These are phyloP conservation scores for Fusarium buxicola DNA, from an alignment of 2,329 filamentous ascomycete species.

Conservation along the genomic window DNA sequence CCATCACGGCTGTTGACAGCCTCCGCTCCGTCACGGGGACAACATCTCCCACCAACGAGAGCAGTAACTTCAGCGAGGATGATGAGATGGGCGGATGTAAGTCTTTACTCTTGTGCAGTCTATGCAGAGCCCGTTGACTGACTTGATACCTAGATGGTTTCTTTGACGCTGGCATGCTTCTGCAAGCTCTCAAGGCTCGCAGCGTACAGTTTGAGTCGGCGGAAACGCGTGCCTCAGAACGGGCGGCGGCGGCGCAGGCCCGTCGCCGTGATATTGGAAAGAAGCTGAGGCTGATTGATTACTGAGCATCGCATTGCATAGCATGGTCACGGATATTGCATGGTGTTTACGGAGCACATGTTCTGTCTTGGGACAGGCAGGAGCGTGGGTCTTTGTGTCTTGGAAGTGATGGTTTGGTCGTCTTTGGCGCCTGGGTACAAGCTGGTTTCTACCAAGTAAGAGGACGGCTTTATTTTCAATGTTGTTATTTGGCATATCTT, in stretches of 20 bases:
- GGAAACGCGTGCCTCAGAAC: slow-evolving; percentile 67
- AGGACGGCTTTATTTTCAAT: slow-evolving; percentile 1
- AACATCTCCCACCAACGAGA: slow-evolving; percentile 75
- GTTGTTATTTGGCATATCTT: neutral
- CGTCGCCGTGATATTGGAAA: slow-evolving; percentile 77
- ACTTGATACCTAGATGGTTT: slow-evolving; percentile 79
- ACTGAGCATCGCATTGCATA: slow-evolving; percentile 56
- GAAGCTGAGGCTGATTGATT: slow-evolving; percentile 77
- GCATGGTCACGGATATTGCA: slow-evolving; percentile 25
- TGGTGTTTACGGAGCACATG: slow-evolving; percentile 33
- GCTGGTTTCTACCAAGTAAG: neutral
- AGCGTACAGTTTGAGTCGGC: slow-evolving; percentile 64
- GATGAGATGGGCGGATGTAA: slow-evolving; percentile 94
- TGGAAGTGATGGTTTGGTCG: slow-evolving; percentile 1
- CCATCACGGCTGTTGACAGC: slow-evolving; percentile 71
- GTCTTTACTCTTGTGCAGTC: slow-evolving; percentile 52
- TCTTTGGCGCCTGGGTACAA: slow-evolving; percentile 1
- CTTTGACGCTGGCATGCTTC: slow-evolving; percentile 95
- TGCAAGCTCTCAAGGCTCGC: slow-evolving; percentile 85
- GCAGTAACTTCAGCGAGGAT: slow-evolving; percentile 79
- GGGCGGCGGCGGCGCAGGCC: slow-evolving; percentile 69
- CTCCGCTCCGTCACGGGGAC: slow-evolving; percentile 59
- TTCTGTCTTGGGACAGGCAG: slow-evolving; percentile 17
- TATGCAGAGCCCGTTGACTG: slow-evolving; percentile 38
- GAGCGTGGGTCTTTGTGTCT: neutral